Evolutionary conservation across 2,329 filamentous ascomycete species (phyloP).

Genomic region (Orbilia quercus): DNA sequence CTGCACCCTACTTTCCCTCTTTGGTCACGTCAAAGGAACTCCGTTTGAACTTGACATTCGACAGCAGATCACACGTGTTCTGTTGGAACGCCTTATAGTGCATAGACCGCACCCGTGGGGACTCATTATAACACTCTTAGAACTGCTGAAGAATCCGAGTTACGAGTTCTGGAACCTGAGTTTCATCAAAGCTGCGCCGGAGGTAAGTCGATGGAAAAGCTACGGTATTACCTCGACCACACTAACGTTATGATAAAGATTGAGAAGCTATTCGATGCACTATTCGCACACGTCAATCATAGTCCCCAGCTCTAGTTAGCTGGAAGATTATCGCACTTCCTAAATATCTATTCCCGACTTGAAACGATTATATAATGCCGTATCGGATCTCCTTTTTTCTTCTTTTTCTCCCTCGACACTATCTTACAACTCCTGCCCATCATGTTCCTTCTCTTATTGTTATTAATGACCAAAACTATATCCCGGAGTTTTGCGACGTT

Average conservation of each 20-base stretch:
- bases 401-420: constrained; percentile 16
- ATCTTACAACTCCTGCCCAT: constrained; percentile 33
- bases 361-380: constrained; percentile 33
- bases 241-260: constrained; percentile 61
- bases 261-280: constrained; percentile 65
- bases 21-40: constrained; percentile 77
- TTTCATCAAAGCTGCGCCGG: constrained; percentile 88
- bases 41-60: constrained; percentile 84
- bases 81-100: constrained; percentile 87
- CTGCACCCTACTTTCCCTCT: constrained; percentile 83
- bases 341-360: not conserved
- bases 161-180: constrained; percentile 93
- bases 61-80: constrained; percentile 87
- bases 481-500: constrained; percentile 56
- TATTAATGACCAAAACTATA: constrained; percentile 56
- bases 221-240: not conserved
- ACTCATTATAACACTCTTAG: constrained; percentile 84
- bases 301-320: constrained; percentile 41
- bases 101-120: constrained; percentile 97
- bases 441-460: constrained; percentile 20
- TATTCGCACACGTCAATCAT: constrained; percentile 65
- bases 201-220: constrained; percentile 69
- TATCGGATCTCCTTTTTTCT: constrained; percentile 26
- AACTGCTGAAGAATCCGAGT: constrained; percentile 89
- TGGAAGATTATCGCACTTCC: not conserved